Base-by-base conservation (phyloP, 2,329 filamentous ascomycete species). In the Zasmidium cellare region DNA sequence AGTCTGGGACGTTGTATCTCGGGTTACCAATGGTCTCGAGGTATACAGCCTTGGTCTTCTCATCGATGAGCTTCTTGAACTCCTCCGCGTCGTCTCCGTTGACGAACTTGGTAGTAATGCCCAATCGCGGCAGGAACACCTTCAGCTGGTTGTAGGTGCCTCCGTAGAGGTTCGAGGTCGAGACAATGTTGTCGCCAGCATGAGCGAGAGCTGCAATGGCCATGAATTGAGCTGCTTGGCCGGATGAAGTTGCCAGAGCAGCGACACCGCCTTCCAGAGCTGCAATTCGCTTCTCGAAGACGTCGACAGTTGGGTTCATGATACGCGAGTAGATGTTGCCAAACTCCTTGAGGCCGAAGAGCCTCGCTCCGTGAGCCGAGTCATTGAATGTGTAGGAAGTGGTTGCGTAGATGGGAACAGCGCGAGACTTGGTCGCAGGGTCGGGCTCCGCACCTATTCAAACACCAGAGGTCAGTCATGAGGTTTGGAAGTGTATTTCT, bases 101-200 rank as follows among this genome's bases (percentile, higher is more conserved):
- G 69, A 96, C 84, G 68, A 97, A 97, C 79, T 92, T 96, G 71
- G 91, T 94, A 45, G 81, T 80, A 71, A 97, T 92, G 61, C 93
- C 93, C 47, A 96, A 78, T n/a, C 92, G 86, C 6, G 91, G 89
- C 56, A 97, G 81, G 65, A 91, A 84, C 47, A 97, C 92, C 79
- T 97, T 97, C 79, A 97, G 86, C 80, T 97, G 93, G 79, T 97
- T 97, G 81, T 96, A 97, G 16, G 93, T 97, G 73, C 92, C 92
- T 65, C 92, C 92, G 77, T 97, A 96, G 57, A 97, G 80, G 77
- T 96, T 96, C 51, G 88, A 87, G 6, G 93, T 96, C 12, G 91
- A 88, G 52, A 97, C 84, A 67, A 97, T 96, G 80, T 97, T 97
- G 80, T 97, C 92, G 49, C 93, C 93, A 0, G 87, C 84, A 60